Conservation (phyloP, 768 basidiomycete species). For the Neoboletus magnificus region DNA sequence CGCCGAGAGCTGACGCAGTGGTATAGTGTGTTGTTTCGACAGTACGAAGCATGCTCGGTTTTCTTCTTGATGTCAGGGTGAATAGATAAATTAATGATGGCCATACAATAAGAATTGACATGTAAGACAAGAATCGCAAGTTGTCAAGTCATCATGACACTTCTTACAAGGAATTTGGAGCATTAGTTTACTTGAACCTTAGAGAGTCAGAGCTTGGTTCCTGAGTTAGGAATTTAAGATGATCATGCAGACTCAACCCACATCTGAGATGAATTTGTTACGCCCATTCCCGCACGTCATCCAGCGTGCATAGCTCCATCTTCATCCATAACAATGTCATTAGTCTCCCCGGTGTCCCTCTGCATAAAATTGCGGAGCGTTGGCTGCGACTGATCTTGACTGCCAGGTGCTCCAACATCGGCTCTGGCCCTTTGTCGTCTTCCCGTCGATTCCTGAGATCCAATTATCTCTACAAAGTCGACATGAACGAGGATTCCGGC, state of each 20-base stretch:
- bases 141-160: neutral
- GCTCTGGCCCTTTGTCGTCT: slow-evolving; percentile 38
- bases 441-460: slow-evolving; percentile 46
- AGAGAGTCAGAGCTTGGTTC: neutral
- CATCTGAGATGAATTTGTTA: neutral
- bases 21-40: neutral
- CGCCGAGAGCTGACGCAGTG: slow-evolving; percentile 22
- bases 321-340: slow-evolving; percentile 51
- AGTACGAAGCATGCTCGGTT: neutral
- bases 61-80: neutral
- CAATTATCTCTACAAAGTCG: slow-evolving; percentile 50
- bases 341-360: slow-evolving; percentile 20
- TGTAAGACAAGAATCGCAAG: neutral
- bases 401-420: slow-evolving; percentile 11
- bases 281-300: slow-evolving; percentile 12
- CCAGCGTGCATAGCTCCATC: slow-evolving; percentile 56
- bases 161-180: neutral
- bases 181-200: neutral
- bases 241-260: neutral
- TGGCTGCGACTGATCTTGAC: slow-evolving; percentile 26
- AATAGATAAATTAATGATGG: slow-evolving; percentile 9
- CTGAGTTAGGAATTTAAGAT: neutral
- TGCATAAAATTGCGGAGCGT: slow-evolving; percentile 52
- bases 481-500: neutral
- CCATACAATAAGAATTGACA: neutral